Evolutionary conservation across 306 rosid species (phyloP).

Genomic region (Purshia tridentata): DNA sequence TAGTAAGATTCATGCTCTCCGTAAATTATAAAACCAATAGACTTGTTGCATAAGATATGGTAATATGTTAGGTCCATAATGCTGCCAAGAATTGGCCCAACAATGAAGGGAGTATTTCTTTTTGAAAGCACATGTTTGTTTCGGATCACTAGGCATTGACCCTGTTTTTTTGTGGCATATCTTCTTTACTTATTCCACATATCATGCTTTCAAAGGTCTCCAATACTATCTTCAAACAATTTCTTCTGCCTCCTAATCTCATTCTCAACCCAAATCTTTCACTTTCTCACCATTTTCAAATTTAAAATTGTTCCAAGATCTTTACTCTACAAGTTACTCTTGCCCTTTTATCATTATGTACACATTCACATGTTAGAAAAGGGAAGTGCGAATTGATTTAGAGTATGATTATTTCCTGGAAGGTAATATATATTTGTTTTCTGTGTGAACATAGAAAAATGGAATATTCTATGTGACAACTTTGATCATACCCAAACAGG

Average conservation of each 20-base stretch:
- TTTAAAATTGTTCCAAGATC: not conserved
- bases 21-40: not conserved
- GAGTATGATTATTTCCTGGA: constrained; percentile 10
- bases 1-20: constrained; percentile 50
- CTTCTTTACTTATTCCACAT: not conserved
- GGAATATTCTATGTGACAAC: constrained; percentile 73
- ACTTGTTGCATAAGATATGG: not conserved
- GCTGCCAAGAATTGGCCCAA: not conserved
- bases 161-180: not conserved
- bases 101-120: not conserved
- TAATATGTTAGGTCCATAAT: not conserved
- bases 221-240: not conserved
- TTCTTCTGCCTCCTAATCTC: not conserved
- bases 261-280: not conserved
- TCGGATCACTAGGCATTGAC: not conserved
- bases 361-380: not conserved
- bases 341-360: not conserved
- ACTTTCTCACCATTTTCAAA: not conserved
- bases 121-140: not conserved
- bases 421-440: constrained; percentile 28
- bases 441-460: constrained; percentile 47
- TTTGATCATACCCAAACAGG: constrained; percentile 85
- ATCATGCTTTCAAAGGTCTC: not conserved
- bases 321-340: not conserved
- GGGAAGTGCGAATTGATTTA: not conserved